Base-by-base conservation (phyloP, 768 basidiomycete species). In the Myochromella boudieri region DNA sequence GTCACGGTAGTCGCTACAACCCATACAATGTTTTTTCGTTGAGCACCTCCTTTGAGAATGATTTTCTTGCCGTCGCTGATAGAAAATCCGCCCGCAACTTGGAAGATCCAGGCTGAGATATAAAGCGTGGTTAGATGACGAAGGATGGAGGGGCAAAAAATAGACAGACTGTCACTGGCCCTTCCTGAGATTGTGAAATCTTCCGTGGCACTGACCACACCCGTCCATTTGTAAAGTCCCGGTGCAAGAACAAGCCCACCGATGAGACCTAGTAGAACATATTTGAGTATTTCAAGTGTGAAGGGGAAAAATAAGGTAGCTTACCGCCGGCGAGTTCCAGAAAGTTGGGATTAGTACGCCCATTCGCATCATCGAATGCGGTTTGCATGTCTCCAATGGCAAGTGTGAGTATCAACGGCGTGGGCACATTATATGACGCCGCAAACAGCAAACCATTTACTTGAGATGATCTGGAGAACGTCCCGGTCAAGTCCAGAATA, bases 391-490 rank as follows among this genome's bases (percentile, higher is more conserved):
- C n/a, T n/a, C 22, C 27, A 32, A 59, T 42, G 15, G 59, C 57
- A 10, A 52, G 49, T 7, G 49, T 57, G 41, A 62, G 53, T 11
- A 37, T 43, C 6, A 49, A 28, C 14, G 60, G 60, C 22, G 60
- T 62, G 11, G 60, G 59, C 7, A 37, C 28, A 18, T 31, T 36
- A 41, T 55, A 62, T 9, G 45, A 31, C n/a, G 60, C 59, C 6
- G 60, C 60, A 37, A 45, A 60, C 10, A 62, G 43, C 17, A 48
- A 11, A 11, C 59, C 60, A 31, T 34, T 41, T 29, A 60, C 59
- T 53, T 62, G 60, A 6, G 46, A 31, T 9, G 59, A 58, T 11
- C 42, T 58, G 14, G 60, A 48, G 29, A 52, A 62, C 11, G 50
- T 51, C 10, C 54, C 54, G 22, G 26, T 39, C 20, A 50, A 22